Conservation (phyloP, 768 basidiomycete species). For the Tubosaeta sp. region DNA sequence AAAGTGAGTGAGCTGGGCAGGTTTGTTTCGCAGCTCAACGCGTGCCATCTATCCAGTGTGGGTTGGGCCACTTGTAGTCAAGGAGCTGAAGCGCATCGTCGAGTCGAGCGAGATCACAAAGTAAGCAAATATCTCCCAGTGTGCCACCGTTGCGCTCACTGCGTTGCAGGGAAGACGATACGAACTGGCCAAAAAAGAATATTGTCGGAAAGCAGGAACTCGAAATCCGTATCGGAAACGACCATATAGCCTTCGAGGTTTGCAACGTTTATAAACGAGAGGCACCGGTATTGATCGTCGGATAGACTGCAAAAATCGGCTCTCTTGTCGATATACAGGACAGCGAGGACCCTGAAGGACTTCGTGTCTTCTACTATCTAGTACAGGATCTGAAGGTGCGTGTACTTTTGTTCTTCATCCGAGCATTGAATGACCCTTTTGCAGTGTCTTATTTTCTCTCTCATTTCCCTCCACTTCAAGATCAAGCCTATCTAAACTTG, state of each 20-base stretch:
- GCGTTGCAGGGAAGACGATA: slow-evolving; percentile 87
- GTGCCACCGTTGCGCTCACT: neutral
- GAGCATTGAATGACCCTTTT: neutral
- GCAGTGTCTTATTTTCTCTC: slow-evolving; percentile 95
- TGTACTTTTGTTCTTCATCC: slow-evolving; percentile 13
- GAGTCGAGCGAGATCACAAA: slow-evolving; percentile 93
- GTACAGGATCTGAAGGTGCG: slow-evolving; percentile 93
- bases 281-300: neutral
- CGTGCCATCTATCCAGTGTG: slow-evolving; percentile 60
- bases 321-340: slow-evolving; percentile 95
- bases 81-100: slow-evolving; percentile 92
- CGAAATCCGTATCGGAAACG: slow-evolving; percentile 89
- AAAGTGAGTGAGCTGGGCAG: slow-evolving; percentile 61
- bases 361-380: slow-evolving; percentile 97
- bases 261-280: slow-evolving; percentile 13
- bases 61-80: slow-evolving; percentile 86
- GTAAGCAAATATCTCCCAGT: slow-evolving; percentile 34
- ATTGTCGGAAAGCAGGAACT: slow-evolving; percentile 98
- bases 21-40: neutral
- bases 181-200: slow-evolving; percentile 98
- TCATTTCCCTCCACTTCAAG: slow-evolving; percentile 99
- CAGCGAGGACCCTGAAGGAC: slow-evolving; percentile 94
- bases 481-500: slow-evolving; percentile 88
- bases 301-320: slow-evolving; percentile 95
- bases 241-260: slow-evolving; percentile 97